phyloP scores from a whole-genome alignment of 371 early-diverging fungal species.

The Mucor saturninus region DNA sequence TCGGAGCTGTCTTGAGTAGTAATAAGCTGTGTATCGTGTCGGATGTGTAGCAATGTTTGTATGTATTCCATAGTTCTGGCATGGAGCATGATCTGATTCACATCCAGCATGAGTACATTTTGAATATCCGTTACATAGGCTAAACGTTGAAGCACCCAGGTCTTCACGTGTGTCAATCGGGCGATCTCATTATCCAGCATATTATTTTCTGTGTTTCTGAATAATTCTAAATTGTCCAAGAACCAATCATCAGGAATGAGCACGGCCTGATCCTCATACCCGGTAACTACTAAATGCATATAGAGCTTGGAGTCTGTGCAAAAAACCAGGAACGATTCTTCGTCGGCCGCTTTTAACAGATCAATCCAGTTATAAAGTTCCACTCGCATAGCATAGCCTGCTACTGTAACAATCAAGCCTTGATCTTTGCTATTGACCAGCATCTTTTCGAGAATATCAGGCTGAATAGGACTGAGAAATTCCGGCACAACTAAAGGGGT shows the following conservation, averaged over 20 bases:
- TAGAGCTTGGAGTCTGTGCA: slow-evolving; percentile 24
- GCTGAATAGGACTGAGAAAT: slow-evolving; percentile 8
- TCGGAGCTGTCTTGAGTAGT: slow-evolving; percentile 17
- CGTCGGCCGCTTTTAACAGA: slow-evolving; percentile 12
- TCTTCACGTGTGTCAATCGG: slow-evolving; percentile 18
- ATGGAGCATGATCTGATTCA: slow-evolving; percentile 19
- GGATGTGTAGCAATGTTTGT: slow-evolving; percentile 21
- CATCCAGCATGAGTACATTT: slow-evolving; percentile 22
- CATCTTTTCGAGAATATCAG: slow-evolving; percentile 22
- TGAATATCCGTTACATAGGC: slow-evolving; percentile 4
- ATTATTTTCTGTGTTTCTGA: neutral
- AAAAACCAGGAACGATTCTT: slow-evolving; percentile 18
- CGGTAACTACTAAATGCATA: slow-evolving; percentile 21
- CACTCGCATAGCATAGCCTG: slow-evolving; percentile 17
- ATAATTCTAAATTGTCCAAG: neutral
- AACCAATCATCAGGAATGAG: slow-evolving; percentile 25
- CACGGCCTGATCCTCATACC: slow-evolving; percentile 19
- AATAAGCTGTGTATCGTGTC: slow-evolving; percentile 23
- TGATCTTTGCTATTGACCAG: slow-evolving; percentile 4
- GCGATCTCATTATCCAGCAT: neutral
- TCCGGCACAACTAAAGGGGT: slow-evolving; percentile 28
- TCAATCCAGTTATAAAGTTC: slow-evolving; percentile 33
- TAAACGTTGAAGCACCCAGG: slow-evolving; percentile 23
- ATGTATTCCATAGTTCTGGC: slow-evolving; percentile 25
- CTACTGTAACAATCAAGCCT: slow-evolving; percentile 14